Conservation (phyloP, 495 filamentous ascomycete species). For the Penicillium silybi region DNA sequence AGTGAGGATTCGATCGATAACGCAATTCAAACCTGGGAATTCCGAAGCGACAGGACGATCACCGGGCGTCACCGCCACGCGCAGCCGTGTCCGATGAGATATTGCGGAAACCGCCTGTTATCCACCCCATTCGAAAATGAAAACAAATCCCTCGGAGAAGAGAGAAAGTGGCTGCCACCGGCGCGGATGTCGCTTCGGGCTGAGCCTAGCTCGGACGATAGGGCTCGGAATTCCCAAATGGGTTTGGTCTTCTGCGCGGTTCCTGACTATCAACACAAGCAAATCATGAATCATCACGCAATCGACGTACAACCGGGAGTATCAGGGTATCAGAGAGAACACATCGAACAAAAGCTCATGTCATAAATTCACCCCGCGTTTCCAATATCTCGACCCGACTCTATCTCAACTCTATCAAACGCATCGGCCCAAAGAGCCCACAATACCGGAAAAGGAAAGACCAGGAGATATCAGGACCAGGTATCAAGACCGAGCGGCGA, state of each 20-base stretch:
- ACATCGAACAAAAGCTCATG: neutral
- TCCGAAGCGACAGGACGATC: neutral
- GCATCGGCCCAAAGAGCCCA: neutral
- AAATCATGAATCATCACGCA: neutral
- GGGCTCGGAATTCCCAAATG: constrained; percentile 11
- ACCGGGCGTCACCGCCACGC: neutral
- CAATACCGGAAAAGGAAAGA: constrained; percentile 14
- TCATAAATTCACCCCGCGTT: constrained; percentile 10
- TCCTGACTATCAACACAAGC: constrained; percentile 10
- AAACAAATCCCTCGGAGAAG: neutral
- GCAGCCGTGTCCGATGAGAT: neutral
- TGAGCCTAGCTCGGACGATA: neutral
- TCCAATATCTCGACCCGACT: neutral
- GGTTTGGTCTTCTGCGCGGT: constrained; percentile 10
- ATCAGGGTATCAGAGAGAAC: neutral
- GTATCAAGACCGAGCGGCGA: constrained; percentile 20
- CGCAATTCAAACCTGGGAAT: neutral
- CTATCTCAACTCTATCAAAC: neutral
- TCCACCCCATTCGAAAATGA: neutral
- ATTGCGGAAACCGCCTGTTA: neutral
- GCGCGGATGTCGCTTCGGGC: neutral
- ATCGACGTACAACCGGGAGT: neutral
- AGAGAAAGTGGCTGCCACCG: neutral
- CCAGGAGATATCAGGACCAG: constrained; percentile 10
- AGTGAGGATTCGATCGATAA: neutral